These are phyloP conservation scores for Ogataea sp. DNA, from an alignment of 805 yeast genomes.

Conservation along the genomic window DNA sequence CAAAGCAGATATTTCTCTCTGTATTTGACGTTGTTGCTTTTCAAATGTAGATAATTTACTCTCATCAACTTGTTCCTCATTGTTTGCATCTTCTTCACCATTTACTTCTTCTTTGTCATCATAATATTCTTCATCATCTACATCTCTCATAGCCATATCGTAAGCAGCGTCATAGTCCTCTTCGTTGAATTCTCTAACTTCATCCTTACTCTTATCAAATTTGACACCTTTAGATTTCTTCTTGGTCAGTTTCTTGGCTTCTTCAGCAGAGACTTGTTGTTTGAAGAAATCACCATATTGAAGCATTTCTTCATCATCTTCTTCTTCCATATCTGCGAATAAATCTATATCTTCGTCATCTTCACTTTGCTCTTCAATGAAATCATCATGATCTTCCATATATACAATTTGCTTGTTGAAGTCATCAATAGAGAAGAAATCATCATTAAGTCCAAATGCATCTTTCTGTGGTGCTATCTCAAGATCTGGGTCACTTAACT, in stretches of 20 bases:
- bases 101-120: constrained; percentile 25
- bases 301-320: constrained; percentile 34
- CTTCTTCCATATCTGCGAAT: constrained; percentile 41
- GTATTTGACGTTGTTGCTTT: constrained; percentile 70
- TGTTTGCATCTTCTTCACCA: constrained; percentile 24
- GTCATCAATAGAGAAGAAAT: constrained; percentile 76
- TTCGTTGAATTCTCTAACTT: constrained; percentile 43
- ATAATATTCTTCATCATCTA: constrained; percentile 37
- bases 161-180: constrained; percentile 56
- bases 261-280: constrained; percentile 6
- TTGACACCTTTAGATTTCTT: constrained; percentile 7
- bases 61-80: constrained; percentile 13
- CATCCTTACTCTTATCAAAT: constrained; percentile 17
- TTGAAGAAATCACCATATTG: constrained; percentile 66
- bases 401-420: constrained; percentile 71
- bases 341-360: constrained; percentile 41
- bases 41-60: constrained; percentile 65
- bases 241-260: constrained; percentile 9
- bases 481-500: constrained; percentile 5
- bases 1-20: constrained; percentile 65
- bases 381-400: constrained; percentile 40
- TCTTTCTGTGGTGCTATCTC: constrained; percentile 32
- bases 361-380: constrained; percentile 37
- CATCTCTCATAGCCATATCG: constrained; percentile 53
- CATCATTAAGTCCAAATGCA: constrained; percentile 68